Evolutionary conservation across 192 early-diverging fungal genomes (phyloP).

Genomic region (Coemansia erecta): DNA sequence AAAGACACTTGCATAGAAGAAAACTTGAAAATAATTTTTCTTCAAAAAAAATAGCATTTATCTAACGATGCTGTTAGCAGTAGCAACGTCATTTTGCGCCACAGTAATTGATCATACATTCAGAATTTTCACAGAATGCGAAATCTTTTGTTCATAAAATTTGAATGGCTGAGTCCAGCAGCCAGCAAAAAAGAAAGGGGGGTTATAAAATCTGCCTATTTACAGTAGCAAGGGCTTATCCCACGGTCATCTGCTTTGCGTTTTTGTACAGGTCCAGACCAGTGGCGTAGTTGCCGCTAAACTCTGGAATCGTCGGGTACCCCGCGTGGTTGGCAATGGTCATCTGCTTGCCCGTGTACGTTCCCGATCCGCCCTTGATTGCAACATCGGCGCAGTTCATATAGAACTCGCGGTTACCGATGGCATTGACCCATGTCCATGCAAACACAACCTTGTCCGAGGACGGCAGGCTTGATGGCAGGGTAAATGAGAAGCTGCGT

Average conservation of each 20-base stretch:
- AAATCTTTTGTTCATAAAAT: too few species aligned
- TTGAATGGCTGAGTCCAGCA: too few species aligned
- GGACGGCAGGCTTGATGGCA: constrained; percentile 54
- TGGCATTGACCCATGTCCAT: constrained; percentile 62
- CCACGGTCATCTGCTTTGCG: constrained; percentile 15
- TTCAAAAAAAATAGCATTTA: too few species aligned
- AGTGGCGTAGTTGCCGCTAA: constrained; percentile 11
- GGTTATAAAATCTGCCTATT: not conserved
- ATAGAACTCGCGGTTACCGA: constrained; percentile 53
- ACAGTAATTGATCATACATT: too few species aligned
- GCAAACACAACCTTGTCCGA: constrained; percentile 49
- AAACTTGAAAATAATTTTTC: not conserved
- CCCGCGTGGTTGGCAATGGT: constrained; percentile 14
- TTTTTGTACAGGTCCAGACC: constrained; percentile 9
- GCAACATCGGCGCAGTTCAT: constrained; percentile 32
- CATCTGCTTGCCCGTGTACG: constrained; percentile 16
- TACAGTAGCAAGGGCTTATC: not conserved
- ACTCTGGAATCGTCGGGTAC: constrained; percentile 48
- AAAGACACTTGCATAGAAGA: too few species aligned
- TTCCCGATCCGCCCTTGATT: constrained; percentile 2
- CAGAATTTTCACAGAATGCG: too few species aligned
- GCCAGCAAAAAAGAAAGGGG: constrained; percentile 5
- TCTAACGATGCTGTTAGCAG: not conserved
- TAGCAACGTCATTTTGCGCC: too few species aligned
- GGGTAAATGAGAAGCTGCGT: constrained; percentile 14